Conservation (phyloP, 192 early-diverging fungal genomes). For the Spizellomyces sp. region DNA sequence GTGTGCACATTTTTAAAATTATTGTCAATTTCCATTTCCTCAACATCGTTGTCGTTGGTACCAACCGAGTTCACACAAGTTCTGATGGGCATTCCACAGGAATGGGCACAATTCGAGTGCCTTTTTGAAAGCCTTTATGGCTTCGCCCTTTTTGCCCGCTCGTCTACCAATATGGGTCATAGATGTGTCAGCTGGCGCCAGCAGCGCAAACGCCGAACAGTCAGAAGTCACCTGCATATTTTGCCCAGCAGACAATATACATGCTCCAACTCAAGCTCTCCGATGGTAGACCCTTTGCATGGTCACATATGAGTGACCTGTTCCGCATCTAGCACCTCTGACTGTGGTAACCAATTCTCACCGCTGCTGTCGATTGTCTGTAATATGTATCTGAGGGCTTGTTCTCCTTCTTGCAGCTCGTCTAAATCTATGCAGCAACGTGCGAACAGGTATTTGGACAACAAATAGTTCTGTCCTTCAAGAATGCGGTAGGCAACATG, state of each 20-base stretch:
- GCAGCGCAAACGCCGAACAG: neutral
- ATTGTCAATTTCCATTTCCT: too few relatives aligned
- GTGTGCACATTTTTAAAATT: too few relatives aligned
- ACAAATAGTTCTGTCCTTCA: slow-evolving; percentile 11
- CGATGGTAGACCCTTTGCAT: neutral
- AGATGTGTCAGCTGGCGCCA: neutral
- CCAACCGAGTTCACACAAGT: slow-evolving; percentile 38
- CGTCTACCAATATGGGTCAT: slow-evolving; percentile 7
- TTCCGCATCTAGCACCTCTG: too few relatives aligned
- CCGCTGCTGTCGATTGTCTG: neutral
- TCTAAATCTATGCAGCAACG: slow-evolving; percentile 30
- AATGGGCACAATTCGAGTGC: slow-evolving; percentile 43
- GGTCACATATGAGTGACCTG: too few relatives aligned
- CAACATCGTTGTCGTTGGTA: too few relatives aligned
- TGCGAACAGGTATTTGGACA: slow-evolving; percentile 33
- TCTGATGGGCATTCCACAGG: slow-evolving; percentile 46
- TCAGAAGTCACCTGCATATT: slow-evolving; percentile 12
- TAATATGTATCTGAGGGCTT: slow-evolving; percentile 11
- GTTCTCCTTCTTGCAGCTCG: slow-evolving; percentile 27
- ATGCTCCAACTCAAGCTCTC: neutral
- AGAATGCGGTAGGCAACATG: slow-evolving; percentile 16
- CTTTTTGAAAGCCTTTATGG: slow-evolving; percentile 15
- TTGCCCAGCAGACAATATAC: slow-evolving; percentile 26
- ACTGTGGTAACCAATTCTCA: too few relatives aligned
- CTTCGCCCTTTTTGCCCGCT: slow-evolving; percentile 21